Base-by-base conservation (phyloP, 768 basidiomycete species). In the Auricularia auricula-judae region DNA sequence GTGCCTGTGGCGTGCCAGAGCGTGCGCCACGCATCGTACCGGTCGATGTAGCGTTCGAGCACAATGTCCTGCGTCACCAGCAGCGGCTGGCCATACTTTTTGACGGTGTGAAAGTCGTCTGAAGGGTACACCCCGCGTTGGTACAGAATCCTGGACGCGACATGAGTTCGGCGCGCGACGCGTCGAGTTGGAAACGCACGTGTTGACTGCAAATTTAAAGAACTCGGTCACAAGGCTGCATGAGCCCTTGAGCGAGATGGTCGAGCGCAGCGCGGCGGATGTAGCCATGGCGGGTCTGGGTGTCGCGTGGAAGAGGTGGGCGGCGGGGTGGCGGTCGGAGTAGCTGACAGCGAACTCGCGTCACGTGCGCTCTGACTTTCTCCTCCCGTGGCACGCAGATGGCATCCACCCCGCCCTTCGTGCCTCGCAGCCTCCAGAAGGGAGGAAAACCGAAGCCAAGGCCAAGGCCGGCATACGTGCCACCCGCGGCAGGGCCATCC, bases 141-240 rank as follows among this genome's bases (percentile, higher is more conserved):
- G 76, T 96, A 99, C 63, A 99, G 79, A 70, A 98, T 96, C 16
- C 93, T 97, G 72, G 58, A 56, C 59, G 54, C 36, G 54, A 23
- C 47, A 16, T 2, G n/a, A 61, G 62, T 12, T 14, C 36, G 44
- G 39, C 29, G 29, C 35, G 51, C 5, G 21, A 0, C 29, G n/a
- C n/a, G n/a, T n/a, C n/a, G n/a, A n/a, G n/a, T n/a, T n/a, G n/a
- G n/a, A n/a, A 18, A 63, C 90, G 68, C 71, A 94, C 93, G 89
- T 94, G 79, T 97, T 97, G 69, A 93, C 93, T n/a, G 92, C 90
- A 76, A 94, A 98, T 78, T 98, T 98, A 82, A 99, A 98, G 81
- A 99, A 98, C 71, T 99, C 97, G 0, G 93, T 96, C 64, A 98
- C 96, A 21, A 98, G 82, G 47, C 85, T 82, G 2, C 93, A 93